Evolutionary conservation across 2,329 filamentous ascomycete species (phyloP).

Genomic region (Albophoma yamanashiensis): DNA sequence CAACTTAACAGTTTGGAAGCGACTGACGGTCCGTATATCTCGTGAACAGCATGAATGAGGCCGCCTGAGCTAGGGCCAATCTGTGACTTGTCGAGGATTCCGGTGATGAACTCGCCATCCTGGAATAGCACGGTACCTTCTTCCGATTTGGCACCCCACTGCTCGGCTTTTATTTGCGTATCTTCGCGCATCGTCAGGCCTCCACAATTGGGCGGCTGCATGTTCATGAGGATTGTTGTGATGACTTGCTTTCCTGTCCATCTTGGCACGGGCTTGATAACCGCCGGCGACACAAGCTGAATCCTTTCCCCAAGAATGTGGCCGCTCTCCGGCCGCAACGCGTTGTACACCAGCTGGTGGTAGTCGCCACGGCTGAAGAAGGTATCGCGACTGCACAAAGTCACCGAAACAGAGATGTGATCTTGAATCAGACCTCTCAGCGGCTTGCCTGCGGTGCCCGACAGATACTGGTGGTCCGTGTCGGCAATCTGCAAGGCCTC

Average conservation of each 20-base stretch:
- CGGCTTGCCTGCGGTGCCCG: constrained; percentile 85
- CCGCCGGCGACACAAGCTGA: constrained; percentile 66
- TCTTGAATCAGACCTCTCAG: constrained; percentile 95
- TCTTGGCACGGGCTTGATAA: constrained; percentile 67
- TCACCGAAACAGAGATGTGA: constrained; percentile 90
- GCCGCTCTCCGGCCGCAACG: constrained; percentile 78
- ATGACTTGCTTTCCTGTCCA: constrained; percentile 98
- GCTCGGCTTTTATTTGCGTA: constrained; percentile 64
- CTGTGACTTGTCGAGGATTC: constrained; percentile 92
- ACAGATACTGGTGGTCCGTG: constrained; percentile 95
- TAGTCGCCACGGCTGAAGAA: constrained; percentile 86
- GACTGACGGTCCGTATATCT: constrained; percentile 78
- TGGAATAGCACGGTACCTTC: constrained; percentile 75
- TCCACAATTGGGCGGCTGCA: constrained; percentile 65
- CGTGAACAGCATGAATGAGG: constrained; percentile 84
- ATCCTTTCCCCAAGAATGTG: constrained; percentile 79
- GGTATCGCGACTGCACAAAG: constrained; percentile 81
- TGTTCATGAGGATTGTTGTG: constrained; percentile 86
- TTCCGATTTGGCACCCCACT: constrained; percentile 69
- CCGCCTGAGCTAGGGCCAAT: constrained; percentile 82
- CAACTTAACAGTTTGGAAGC: constrained; percentile 85
- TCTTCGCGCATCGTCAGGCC: constrained; percentile 72
- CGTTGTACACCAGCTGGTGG: constrained; percentile 86
- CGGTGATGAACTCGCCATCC: constrained; percentile 77
- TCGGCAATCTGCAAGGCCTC: constrained; percentile 91